These are phyloP conservation scores for Paralagenidium karlingii DNA, from an alignment of 352 stramenopile species.

Conservation along the genomic window DNA sequence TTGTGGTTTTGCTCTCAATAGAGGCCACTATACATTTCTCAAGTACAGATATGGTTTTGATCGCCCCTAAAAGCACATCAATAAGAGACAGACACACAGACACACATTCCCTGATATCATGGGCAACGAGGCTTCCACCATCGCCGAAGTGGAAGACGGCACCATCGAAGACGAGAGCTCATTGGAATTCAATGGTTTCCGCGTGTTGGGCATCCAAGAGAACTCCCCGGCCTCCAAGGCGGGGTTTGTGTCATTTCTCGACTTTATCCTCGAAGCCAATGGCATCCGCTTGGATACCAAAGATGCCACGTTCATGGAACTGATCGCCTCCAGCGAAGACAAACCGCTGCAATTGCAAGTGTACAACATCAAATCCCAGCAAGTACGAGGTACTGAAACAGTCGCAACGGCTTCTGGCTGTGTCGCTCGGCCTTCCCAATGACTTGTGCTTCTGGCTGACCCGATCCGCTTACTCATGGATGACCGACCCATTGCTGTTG, in stretches of 20 bases:
- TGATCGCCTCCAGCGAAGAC: slow-evolving; percentile 83
- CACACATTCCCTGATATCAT: too few relatives aligned
- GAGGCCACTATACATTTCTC: neutral
- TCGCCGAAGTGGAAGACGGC: neutral
- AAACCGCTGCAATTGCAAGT: slow-evolving; percentile 51
- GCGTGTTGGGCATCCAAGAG: slow-evolving; percentile 94
- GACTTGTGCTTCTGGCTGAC: neutral
- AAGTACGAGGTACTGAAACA: slow-evolving; percentile 28
- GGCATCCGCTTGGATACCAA: slow-evolving; percentile 79
- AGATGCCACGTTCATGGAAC: slow-evolving; percentile 85
- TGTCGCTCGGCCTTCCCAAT: neutral
- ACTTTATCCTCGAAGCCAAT: slow-evolving; percentile 95
- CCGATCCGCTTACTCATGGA: neutral
- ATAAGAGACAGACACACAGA: too few relatives aligned
- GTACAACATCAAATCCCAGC: slow-evolving; percentile 76
- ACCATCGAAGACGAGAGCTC: neutral
- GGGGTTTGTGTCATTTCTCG: slow-evolving; percentile 95
- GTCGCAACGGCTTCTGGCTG: too few relatives aligned
- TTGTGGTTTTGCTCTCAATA: too few relatives aligned
- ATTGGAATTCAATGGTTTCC: slow-evolving; percentile 58
- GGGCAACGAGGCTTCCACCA: neutral
- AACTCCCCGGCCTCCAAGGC: slow-evolving; percentile 84
- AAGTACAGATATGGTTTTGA: neutral
- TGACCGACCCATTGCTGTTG: neutral
- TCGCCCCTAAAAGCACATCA: neutral